Conservation (phyloP, 1,284 basidiomycete genomes). For the Inonotus obliquus region DNA sequence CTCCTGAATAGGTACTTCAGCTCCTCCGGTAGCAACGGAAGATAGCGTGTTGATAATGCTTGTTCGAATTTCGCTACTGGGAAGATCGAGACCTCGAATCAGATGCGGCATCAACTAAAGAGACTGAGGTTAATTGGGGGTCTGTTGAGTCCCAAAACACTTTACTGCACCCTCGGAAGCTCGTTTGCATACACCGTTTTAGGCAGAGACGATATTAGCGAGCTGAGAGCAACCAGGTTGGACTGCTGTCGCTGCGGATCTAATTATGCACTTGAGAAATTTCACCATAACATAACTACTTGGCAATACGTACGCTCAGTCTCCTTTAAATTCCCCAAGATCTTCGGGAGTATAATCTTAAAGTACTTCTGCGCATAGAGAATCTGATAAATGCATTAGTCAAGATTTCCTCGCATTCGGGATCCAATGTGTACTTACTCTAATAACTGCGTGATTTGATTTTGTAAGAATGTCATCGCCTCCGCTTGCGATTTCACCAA, state of each 20-base stretch:
- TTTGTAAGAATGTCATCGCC: slow-evolving; percentile 66
- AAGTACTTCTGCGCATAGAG: slow-evolving; percentile 86
- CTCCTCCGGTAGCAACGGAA: slow-evolving; percentile 54
- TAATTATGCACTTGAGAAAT: slow-evolving; percentile 21
- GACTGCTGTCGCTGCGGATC: slow-evolving; percentile 54
- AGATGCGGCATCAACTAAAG: slow-evolving; percentile 85
- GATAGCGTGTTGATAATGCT: slow-evolving; percentile 81
- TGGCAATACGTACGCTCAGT: slow-evolving; percentile 34
- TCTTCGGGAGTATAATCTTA: slow-evolving; percentile 66
- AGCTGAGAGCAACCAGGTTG: slow-evolving; percentile 81
- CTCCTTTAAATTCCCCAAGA: slow-evolving; percentile 59
- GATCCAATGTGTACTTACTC: slow-evolving; percentile 40
- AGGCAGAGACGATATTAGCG: slow-evolving; percentile 78
- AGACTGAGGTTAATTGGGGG: slow-evolving; percentile 7
- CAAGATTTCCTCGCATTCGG: not conserved
- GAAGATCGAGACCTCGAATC: slow-evolving; percentile 77
- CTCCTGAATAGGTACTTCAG: slow-evolving; percentile 50
- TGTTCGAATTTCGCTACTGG: slow-evolving; percentile 66
- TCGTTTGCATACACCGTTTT: slow-evolving; percentile 67
- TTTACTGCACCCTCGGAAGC: slow-evolving; percentile 54
- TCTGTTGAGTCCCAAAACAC: not conserved
- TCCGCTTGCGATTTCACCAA: slow-evolving; percentile 60
- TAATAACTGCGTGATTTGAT: slow-evolving; percentile 69
- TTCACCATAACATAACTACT: not conserved
- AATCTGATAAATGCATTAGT: slow-evolving; percentile 44